Base-by-base conservation (phyloP, 2,329 filamentous ascomycete species). In the Aspergillus brunneoviolaceus region DNA sequence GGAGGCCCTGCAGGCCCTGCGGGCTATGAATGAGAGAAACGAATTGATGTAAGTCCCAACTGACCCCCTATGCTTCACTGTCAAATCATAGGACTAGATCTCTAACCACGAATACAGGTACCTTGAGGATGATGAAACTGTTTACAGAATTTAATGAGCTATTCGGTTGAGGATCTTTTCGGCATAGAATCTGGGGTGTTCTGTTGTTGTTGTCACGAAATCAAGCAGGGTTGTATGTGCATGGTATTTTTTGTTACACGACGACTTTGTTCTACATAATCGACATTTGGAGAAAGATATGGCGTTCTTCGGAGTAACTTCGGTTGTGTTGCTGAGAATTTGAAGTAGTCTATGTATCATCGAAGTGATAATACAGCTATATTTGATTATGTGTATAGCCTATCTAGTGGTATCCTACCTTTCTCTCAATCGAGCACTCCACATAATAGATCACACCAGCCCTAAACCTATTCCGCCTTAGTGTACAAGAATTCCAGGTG, bases 31-130 rank as follows among this genome's bases (percentile, higher is more conserved):
- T 69, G 87, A 90, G 65, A 82, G 84, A 68, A 97, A 97, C 75
- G 88, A 94, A 80, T 88, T 99, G 72, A 99, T 99, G 93, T 94
- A 81, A 85, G 90, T 87, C 23, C 16, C 42, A 29, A 16, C 56
- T 51, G 51, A 51, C 29, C 23, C 39, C 29, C 21, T 51, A 10
- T 42, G 12, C 9, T 35, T 35, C 14, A 29, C 27, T 29, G 27
- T 39, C 23, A 6, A 6, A 19, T 59, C 23, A 23, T 12, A 25
- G n/a, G 9, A 23, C 14, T 10, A 23, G 3, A 14, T 29, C 11
- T 48, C 59, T 61, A 49, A 51, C 11, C n/a, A 14, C 12, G 35
- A 57, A 12, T 49, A 52, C 57, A 80, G 77, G 77, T 80, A 75
- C 68, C 74, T 79, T 50, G 77, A 78, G 54, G 62, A 72, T 58